A percentile compares a stretch with the other conserved stretches of the same genome.
Evolutionary conservation across 129 eudicot genomes (phyloP).

Genomic region (Smallanthus sonchifolius): DNA sequence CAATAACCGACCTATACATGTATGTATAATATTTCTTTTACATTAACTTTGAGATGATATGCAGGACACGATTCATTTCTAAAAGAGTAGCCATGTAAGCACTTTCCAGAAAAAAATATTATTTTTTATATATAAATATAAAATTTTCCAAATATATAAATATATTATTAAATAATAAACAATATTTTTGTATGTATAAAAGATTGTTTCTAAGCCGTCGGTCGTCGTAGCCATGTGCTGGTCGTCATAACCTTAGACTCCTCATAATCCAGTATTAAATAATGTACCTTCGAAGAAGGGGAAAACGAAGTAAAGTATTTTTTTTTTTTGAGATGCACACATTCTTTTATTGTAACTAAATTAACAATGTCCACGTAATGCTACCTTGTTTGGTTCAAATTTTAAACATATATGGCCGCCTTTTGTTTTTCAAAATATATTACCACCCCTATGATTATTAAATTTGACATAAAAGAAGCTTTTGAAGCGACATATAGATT

Average conservation of each 20-base stretch:
- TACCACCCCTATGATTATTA: neutral
- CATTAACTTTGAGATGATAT: too few relatives aligned
- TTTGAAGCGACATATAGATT: too few relatives aligned
- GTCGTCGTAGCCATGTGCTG: neutral
- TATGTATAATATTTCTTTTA: too few relatives aligned
- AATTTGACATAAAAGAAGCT: too few relatives aligned
- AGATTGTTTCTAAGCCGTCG: neutral
- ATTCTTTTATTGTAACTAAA: neutral
- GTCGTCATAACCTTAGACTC: neutral
- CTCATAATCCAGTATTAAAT: neutral
- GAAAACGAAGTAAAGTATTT: constrained; percentile 14
- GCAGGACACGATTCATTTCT: too few relatives aligned
- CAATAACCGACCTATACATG: too few relatives aligned
- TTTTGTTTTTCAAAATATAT: constrained; percentile 20
- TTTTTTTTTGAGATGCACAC: neutral
- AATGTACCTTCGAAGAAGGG: neutral
- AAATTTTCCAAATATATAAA: too few relatives aligned
- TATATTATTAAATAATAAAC: too few relatives aligned
- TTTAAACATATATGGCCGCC: constrained; percentile 27
- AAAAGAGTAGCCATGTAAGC: too few relatives aligned
- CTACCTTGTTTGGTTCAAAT: constrained; percentile 19
- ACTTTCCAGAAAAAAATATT: too few relatives aligned
- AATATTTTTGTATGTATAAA: neutral
- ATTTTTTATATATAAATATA: too few relatives aligned
- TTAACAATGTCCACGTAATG: constrained; percentile 20